A percentile compares a stretch with the other conserved stretches of the same genome.
These are phyloP conservation scores for Hyaloscypha hepaticicola DNA, from an alignment of 495 filamentous ascomycete species.

Conservation along the genomic window DNA sequence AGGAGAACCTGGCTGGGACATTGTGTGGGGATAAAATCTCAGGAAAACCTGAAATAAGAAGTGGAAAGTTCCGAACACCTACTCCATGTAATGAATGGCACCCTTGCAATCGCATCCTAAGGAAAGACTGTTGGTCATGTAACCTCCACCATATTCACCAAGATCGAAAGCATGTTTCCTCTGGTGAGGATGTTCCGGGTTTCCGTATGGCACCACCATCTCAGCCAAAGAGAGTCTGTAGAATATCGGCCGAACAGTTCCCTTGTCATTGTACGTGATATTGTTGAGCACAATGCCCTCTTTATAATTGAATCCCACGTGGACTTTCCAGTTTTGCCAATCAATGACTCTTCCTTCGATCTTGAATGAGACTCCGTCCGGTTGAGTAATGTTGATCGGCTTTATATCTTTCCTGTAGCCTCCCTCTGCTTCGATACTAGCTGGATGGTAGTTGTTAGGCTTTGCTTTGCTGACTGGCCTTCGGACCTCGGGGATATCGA, in stretches of 20 bases:
- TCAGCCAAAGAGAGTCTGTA: conserved; percentile 91
- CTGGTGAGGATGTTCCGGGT: conserved; percentile 89
- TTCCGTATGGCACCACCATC: conserved; percentile 97
- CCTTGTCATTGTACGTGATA: conserved; percentile 88
- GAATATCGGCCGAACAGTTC: conserved; percentile 75
- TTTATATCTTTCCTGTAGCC: conserved; percentile 81
- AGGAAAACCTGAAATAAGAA: background rate
- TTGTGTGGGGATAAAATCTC: background rate
- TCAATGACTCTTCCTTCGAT: conserved; percentile 73
- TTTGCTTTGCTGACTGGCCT: conserved; percentile 71
- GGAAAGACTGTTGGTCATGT: conserved; percentile 91
- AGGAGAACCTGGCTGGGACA: too few species aligned
- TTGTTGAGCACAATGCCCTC: conserved; percentile 91
- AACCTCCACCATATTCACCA: conserved; percentile 91
- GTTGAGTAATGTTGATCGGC: conserved; percentile 94
- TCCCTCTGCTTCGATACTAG: conserved; percentile 67
- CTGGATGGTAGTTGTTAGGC: conserved; percentile 79
- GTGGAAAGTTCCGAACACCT: background rate
- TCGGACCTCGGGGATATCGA: conserved; percentile 81
- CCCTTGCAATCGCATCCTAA: conserved; percentile 96
- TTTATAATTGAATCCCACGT: conserved; percentile 95
- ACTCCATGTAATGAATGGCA: conserved; percentile 77
- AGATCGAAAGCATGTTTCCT: conserved; percentile 94
- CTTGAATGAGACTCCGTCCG: conserved; percentile 90
- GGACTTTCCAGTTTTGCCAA: conserved; percentile 96